phyloP scores from a whole-genome alignment of 1,284 basidiomycete genomes.

The Leccinum variabile region DNA sequence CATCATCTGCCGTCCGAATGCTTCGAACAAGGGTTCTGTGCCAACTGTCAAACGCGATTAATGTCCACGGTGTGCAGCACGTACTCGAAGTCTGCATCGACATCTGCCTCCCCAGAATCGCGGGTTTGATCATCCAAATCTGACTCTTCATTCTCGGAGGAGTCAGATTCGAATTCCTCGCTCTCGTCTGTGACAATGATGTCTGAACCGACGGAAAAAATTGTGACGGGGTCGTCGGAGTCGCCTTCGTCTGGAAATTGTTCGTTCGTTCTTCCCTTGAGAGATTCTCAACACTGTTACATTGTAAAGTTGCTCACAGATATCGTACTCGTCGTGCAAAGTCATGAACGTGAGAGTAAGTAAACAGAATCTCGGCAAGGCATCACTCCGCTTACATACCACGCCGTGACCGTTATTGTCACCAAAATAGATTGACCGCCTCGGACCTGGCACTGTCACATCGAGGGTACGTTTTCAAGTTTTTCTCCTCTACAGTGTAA shows the following conservation, averaged over 20 bases:
- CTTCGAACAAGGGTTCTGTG: slow-evolving; percentile 26
- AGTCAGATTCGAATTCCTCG: slow-evolving; percentile 24
- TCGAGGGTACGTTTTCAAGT: neutral
- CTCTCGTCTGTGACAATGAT: slow-evolving; percentile 7
- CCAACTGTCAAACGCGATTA: neutral
- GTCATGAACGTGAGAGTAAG: slow-evolving; percentile 1
- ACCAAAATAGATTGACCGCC: too few relatives aligned
- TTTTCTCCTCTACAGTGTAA: too few relatives aligned
- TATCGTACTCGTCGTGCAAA: slow-evolving; percentile 23
- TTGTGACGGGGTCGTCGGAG: neutral
- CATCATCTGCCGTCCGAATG: slow-evolving; percentile 29
- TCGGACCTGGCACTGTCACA: too few relatives aligned
- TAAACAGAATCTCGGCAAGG: too few relatives aligned
- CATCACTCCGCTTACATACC: too few relatives aligned
- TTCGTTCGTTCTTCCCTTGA: slow-evolving; percentile 1
- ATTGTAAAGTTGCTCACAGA: slow-evolving; percentile 19
- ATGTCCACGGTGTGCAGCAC: neutral
- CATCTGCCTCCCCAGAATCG: slow-evolving; percentile 14
- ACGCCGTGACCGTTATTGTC: too few relatives aligned
- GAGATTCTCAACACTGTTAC: neutral
- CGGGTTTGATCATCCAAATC: slow-evolving; percentile 6
- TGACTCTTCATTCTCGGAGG: slow-evolving; percentile 27
- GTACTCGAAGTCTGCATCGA: slow-evolving; percentile 35
- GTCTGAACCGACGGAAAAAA: slow-evolving; percentile 10
- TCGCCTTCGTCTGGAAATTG: slow-evolving; percentile 12